Percentiles rank a stretch among this genome's conserved stretches.
Evolutionary conservation across 2,329 filamentous ascomycete species (phyloP).

Genomic region (Madurella fahalii): DNA sequence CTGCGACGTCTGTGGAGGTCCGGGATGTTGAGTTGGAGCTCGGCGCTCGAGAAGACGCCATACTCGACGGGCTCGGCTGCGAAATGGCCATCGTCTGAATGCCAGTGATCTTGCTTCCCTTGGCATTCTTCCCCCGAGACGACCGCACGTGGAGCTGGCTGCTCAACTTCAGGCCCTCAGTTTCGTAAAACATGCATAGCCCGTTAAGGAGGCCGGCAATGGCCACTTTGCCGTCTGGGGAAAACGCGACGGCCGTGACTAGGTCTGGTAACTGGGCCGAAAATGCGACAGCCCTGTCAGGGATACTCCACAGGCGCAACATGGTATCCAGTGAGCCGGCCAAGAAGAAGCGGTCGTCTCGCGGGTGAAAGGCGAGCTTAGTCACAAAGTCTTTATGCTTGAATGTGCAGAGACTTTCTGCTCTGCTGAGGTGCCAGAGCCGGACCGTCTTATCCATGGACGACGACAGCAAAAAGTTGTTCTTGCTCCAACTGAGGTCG

Average conservation of each 20-base stretch:
- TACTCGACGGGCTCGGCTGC: slow-evolving; percentile 26
- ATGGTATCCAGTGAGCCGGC: slow-evolving; percentile 89
- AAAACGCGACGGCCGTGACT: slow-evolving; percentile 90
- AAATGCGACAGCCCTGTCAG: slow-evolving; percentile 89
- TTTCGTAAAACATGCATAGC: slow-evolving; percentile 86
- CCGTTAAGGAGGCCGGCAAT: slow-evolving; percentile 87
- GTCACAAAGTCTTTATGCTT: slow-evolving; percentile 94
- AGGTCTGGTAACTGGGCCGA: slow-evolving; percentile 74
- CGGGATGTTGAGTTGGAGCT: slow-evolving; percentile 12
- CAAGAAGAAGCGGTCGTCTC: slow-evolving; percentile 93
- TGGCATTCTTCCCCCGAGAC: slow-evolving; percentile 85
- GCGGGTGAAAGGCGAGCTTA: slow-evolving; percentile 89
- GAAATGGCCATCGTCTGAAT: slow-evolving; percentile 71
- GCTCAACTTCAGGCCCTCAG: slow-evolving; percentile 78
- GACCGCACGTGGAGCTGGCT: slow-evolving; percentile 92
- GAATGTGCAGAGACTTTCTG: slow-evolving; percentile 88
- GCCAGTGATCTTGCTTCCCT: slow-evolving; percentile 95
- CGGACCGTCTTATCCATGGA: slow-evolving; percentile 98
- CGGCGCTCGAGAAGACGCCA: slow-evolving; percentile 25
- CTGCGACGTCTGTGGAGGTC: slow-evolving; percentile 13
- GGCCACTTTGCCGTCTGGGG: slow-evolving; percentile 82
- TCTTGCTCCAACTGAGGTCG: slow-evolving; percentile 97
- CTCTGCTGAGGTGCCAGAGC: slow-evolving; percentile 82
- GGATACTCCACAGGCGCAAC: slow-evolving; percentile 90
- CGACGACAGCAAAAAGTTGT: slow-evolving; percentile 91